Base-by-base conservation (phyloP, 352 stramenopile genomes). In the Globisporangium alternatum region DNA sequence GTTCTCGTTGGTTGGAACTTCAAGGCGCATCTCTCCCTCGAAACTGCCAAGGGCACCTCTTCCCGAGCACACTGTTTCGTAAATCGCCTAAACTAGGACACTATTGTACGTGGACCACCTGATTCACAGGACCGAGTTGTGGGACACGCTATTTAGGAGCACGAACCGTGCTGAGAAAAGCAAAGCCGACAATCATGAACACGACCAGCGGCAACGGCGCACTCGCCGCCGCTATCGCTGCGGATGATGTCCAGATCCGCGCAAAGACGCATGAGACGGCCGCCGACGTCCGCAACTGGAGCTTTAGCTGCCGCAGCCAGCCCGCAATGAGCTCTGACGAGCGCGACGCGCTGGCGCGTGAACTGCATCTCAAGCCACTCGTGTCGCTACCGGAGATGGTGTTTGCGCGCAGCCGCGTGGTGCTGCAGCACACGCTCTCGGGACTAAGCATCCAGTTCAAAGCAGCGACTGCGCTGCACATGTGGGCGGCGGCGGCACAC, bases 381-480 rank as follows among this genome's bases (percentile, higher is more conserved):
- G 72, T 87, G 30, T 72, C 78, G 12, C 59, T 88, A 43, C 81
- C 81, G 5, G 81, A 90, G 56, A 81, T 88, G 62, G 69, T 88
- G 44, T 90, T 88, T 56, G 77, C 56, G 2, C 62, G 74, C 57
- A 90, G 65, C 51, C 57, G 21, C 9, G 33, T 88, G 41, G 15
- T 59, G 21, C 57, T 88, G 12, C 64, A 74, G 17, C 69, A 81
- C 47, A 54, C 59, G 28, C 59, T 53, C 0, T 70, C 65, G 25
- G 55, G 68, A 4, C 48, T 86, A 21, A 47, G 33, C n/a, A 71
- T 88, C 28, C 59, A 65, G 44, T 90, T 90, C 41, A 62, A 75
- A 28, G 78, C 72, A 1, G 68, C 49, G 25, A 64, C 75, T 44
- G 81, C 78, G 15, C 67, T 90, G 44, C 69, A 69, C 54, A 66